These are phyloP conservation scores for Sporothrix phasma DNA, from an alignment of 2,329 filamentous ascomycete genomes.

Conservation along the genomic window DNA sequence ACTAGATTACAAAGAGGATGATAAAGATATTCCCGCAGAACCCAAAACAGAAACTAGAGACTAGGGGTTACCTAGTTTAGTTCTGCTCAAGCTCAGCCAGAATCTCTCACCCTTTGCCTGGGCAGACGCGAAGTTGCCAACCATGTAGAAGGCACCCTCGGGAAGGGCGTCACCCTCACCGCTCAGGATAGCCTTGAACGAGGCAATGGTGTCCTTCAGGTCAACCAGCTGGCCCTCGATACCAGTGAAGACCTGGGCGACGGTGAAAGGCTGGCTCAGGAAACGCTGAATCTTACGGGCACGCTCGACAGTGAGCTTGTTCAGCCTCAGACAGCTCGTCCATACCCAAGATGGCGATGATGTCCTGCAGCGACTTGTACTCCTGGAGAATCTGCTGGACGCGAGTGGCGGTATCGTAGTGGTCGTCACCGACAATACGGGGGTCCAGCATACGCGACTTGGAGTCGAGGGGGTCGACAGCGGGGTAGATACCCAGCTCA, in stretches of 20 bases:
- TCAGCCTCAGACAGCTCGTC: conserved; percentile 97
- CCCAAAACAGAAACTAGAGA: conserved; percentile 1
- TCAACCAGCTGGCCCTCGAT: conserved; percentile 97
- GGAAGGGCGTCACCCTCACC: conserved; percentile 95
- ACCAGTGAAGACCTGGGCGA: conserved; percentile 68
- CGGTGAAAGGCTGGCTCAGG: conserved; percentile 98
- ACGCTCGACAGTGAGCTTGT: conserved; percentile 99
- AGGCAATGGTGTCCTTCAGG: conserved; percentile 94
- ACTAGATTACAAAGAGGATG: conserved; percentile 8
- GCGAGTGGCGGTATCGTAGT: conserved; percentile 88
- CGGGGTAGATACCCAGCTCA: conserved; percentile 99
- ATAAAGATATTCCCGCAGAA: conserved; percentile 9
- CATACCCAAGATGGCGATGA: conserved; percentile 99
- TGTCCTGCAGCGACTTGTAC: conserved; percentile 99
- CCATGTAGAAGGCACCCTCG: conserved; percentile 95
- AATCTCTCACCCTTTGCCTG: conserved; percentile 98
- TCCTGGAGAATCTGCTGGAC: conserved; percentile 99
- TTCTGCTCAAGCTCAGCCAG: conserved; percentile 76
- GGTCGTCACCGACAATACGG: conserved; percentile 94
- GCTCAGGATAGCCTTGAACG: conserved; percentile 93
- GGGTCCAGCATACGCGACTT: conserved; percentile 99
- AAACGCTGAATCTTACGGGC: conserved; percentile 99
- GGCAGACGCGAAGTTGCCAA: conserved; percentile 88
- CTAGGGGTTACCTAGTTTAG: conserved; percentile 23
- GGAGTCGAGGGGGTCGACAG: conserved; percentile 98